Evolutionary conservation across 1,284 basidiomycete genomes (phyloP).

Genomic region (Moesziomyces parantarcticus): DNA sequence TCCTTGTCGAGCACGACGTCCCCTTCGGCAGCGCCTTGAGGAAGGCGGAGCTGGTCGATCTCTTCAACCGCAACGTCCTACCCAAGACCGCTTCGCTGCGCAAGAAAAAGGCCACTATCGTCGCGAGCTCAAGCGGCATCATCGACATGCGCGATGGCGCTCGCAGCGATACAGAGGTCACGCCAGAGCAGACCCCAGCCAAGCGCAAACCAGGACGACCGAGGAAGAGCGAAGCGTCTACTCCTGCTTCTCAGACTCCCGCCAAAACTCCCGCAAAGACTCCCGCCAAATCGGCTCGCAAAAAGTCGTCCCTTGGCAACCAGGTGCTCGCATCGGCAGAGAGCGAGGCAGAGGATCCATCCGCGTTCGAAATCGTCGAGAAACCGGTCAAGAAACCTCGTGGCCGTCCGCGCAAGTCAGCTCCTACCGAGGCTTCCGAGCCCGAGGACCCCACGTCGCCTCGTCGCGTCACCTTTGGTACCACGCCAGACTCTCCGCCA

Average conservation of each 20-base stretch:
- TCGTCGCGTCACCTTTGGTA: slow-evolving; percentile 26
- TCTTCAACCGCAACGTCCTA: slow-evolving; percentile 75
- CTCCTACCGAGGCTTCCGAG: slow-evolving; percentile 68
- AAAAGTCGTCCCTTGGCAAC: slow-evolving; percentile 29
- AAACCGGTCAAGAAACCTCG: slow-evolving; percentile 23
- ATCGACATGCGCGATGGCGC: slow-evolving; percentile 68
- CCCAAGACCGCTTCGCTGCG: slow-evolving; percentile 36
- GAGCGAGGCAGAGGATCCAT: slow-evolving; percentile 22
- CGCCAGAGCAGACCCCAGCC: slow-evolving; percentile 32
- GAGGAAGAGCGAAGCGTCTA: slow-evolving; percentile 37
- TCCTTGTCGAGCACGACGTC: slow-evolving; percentile 85
- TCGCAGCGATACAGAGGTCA: slow-evolving; percentile 7
- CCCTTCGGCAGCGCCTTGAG: slow-evolving; percentile 81
- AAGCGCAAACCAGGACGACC: slow-evolving; percentile 44
- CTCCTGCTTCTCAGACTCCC: slow-evolving; percentile 13
- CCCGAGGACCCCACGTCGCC: slow-evolving; percentile 70
- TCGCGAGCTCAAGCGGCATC: slow-evolving; percentile 61
- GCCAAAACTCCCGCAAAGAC: slow-evolving; percentile 22
- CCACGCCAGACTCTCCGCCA: slow-evolving; percentile 10
- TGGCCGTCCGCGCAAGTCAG: slow-evolving; percentile 41
- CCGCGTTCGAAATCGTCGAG: slow-evolving; percentile 7
- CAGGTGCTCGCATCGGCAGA: slow-evolving; percentile 15
- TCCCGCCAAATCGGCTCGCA: slow-evolving; percentile 25
- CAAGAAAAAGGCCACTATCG: slow-evolving; percentile 74
- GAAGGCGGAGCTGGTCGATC: slow-evolving; percentile 83